phyloP scores from a whole-genome alignment of 768 basidiomycete genomes.

The Trametopsis cervina region DNA sequence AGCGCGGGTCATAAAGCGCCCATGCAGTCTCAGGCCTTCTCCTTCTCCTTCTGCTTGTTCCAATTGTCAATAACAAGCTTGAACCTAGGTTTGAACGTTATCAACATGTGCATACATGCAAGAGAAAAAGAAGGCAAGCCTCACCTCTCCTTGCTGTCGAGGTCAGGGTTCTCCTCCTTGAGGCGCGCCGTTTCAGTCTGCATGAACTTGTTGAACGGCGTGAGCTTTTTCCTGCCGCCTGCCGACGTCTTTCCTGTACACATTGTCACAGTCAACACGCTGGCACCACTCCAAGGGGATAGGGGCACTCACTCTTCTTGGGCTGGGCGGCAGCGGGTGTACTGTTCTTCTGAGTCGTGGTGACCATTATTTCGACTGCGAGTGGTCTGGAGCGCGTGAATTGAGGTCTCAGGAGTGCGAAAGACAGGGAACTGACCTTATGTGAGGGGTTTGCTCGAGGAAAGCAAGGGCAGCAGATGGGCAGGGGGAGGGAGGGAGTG shows the following conservation, averaged over 20 bases:
- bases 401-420: not conserved
- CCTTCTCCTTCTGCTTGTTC: slow-evolving; percentile 69
- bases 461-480: slow-evolving; percentile 14
- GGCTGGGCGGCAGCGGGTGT: slow-evolving; percentile 9
- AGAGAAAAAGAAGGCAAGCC: not conserved
- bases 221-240: slow-evolving; percentile 53
- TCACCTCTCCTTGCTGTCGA: slow-evolving; percentile 70
- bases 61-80: slow-evolving; percentile 71
- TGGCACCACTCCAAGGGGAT: no score
- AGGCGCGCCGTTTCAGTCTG: slow-evolving; percentile 73
- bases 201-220: slow-evolving; percentile 77
- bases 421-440: not conserved
- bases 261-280: no score
- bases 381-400: not conserved
- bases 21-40: slow-evolving; percentile 27
- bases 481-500: slow-evolving; percentile 22
- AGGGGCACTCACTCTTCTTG: slow-evolving; percentile 19
- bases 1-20: slow-evolving; percentile 2
- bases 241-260: slow-evolving; percentile 8
- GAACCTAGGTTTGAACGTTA: slow-evolving; percentile 28
- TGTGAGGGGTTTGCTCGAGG: slow-evolving; percentile 2
- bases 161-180: slow-evolving; percentile 68
- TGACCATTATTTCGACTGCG: slow-evolving; percentile 9
- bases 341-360: slow-evolving; percentile 3
- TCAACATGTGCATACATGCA: slow-evolving; percentile 8